Evolutionary conservation across 1,284 basidiomycete species (phyloP).

Genomic region (Malassezia vespertilionis): DNA sequence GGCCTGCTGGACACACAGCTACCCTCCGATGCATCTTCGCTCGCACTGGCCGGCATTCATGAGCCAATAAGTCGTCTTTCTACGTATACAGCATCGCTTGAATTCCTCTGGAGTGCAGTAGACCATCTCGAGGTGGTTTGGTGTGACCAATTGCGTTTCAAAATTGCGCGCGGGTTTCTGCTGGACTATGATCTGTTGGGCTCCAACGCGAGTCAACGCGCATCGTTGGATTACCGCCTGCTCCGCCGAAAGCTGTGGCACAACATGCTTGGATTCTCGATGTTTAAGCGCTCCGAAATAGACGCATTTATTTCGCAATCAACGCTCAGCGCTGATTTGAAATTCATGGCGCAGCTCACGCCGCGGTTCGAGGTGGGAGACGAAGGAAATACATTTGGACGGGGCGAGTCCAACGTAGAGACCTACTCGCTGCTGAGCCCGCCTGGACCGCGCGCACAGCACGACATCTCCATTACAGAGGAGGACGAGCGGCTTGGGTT

Average conservation of each 20-base stretch:
- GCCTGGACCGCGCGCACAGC: slow-evolving; percentile 8
- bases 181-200: slow-evolving; percentile 27
- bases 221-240: slow-evolving; percentile 12
- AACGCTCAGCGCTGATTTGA: no score
- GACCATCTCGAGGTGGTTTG: slow-evolving; percentile 95
- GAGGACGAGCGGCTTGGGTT: slow-evolving; percentile 20
- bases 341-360: no score
- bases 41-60: slow-evolving; percentile 50
- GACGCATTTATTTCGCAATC: no score
- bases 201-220: slow-evolving; percentile 18
- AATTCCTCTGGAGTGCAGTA: slow-evolving; percentile 84
- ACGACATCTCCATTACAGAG: slow-evolving; percentile 1
- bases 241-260: slow-evolving; percentile 30
- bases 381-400: no score
- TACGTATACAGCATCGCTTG: slow-evolving; percentile 68
- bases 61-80: slow-evolving; percentile 22
- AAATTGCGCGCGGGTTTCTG: slow-evolving; percentile 55
- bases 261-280: slow-evolving; percentile 19
- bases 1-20: slow-evolving; percentile 86
- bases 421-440: not conserved
- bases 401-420: not conserved
- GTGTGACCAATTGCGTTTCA: slow-evolving; percentile 92
- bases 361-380: not conserved
- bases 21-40: slow-evolving; percentile 74
- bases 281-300: no score